These are phyloP conservation scores for Salix arbutifolia DNA, from an alignment of 345 rosid species.

Conservation along the genomic window DNA sequence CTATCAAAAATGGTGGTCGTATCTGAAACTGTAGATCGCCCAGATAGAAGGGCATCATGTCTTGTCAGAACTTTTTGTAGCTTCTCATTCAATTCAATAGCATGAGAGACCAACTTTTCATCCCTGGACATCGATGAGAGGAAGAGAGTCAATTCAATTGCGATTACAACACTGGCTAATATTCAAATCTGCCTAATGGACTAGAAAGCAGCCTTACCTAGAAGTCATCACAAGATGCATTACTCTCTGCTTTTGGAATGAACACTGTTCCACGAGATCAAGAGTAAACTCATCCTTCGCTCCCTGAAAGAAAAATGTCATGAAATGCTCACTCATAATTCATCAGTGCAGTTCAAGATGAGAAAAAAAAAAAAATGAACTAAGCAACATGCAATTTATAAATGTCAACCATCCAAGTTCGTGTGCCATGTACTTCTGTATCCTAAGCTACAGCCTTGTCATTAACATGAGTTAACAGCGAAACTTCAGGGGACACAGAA, in stretches of 20 bases:
- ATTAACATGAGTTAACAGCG: neutral
- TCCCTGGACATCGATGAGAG: constrained; percentile 46
- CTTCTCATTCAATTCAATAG: constrained; percentile 86
- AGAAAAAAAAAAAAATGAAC: neutral
- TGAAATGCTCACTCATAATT: neutral
- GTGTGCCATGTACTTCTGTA: neutral
- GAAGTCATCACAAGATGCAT: constrained; percentile 93
- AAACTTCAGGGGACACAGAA: neutral
- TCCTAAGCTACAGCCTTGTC: neutral
- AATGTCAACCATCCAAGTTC: neutral
- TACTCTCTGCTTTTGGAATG: constrained; percentile 91
- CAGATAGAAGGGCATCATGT: constrained; percentile 70
- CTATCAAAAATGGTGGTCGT: constrained; percentile 15
- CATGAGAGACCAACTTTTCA: constrained; percentile 79
- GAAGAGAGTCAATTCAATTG: constrained; percentile 8
- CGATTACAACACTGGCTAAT: neutral
- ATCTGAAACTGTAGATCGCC: constrained; percentile 20
- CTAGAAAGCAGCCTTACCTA: constrained; percentile 39
- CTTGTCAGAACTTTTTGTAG: constrained; percentile 77
- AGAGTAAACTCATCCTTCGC: constrained; percentile 92
- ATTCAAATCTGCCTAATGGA: neutral
- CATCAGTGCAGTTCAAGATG: constrained; percentile 1
- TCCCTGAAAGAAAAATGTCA: constrained; percentile 46
- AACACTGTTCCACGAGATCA: constrained; percentile 98
- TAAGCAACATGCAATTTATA: neutral